Percentiles rank a stretch among this genome's conserved stretches.
Conservation (phyloP, 352 stramenopile genomes). For the Phytophthora constricta region DNA sequence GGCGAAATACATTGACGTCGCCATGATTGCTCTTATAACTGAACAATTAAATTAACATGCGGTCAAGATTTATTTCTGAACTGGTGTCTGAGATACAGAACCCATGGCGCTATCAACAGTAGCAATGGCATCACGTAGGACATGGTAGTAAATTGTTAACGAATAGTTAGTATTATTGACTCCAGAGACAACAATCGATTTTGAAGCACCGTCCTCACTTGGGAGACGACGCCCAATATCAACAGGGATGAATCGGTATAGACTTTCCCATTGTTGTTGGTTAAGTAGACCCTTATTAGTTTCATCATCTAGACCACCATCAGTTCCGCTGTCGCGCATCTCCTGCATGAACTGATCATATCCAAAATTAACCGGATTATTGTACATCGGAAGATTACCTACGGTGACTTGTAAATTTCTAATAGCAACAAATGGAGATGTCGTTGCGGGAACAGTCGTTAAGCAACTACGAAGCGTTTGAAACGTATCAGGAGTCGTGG, state of each 20-base stretch:
- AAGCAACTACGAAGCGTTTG: constrained; percentile 12
- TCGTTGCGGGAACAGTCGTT: constrained; percentile 28
- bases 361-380: neutral
- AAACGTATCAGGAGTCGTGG: constrained; percentile 20
- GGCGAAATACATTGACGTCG: neutral
- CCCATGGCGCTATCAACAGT: neutral
- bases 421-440: too few species aligned
- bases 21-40: neutral
- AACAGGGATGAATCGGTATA: neutral
- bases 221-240: neutral
- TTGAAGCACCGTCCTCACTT: neutral
- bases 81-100: neutral
- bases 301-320: too few species aligned
- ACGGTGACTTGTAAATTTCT: constrained; percentile 34
- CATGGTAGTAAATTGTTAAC: neutral
- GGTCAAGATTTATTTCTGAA: neutral
- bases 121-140: neutral
- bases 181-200: neutral
- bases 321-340: too few species aligned
- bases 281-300: too few species aligned
- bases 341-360: neutral
- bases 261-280: neutral
- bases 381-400: constrained; percentile 28
- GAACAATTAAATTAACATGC: neutral
- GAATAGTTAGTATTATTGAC: neutral